Percentiles rank a stretch among this genome's conserved stretches.
phyloP scores from a whole-genome alignment of 2,329 filamentous ascomycete genomes.

The Biscogniauxia marginata region DNA sequence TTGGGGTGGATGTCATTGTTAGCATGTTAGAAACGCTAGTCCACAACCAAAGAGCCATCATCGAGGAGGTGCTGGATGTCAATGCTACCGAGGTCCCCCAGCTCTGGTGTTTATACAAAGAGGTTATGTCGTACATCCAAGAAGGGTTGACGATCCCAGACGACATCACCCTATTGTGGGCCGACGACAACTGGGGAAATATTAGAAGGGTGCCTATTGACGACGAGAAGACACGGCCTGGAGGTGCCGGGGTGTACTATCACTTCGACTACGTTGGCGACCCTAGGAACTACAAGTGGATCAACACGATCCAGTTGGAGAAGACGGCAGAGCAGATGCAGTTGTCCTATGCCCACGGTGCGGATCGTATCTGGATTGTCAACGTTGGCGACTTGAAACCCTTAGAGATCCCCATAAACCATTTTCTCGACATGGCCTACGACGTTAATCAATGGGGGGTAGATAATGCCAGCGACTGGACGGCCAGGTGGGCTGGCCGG shows the following conservation, averaged over 20 bases:
- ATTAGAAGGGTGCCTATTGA: constrained; percentile 55
- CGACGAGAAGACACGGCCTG: constrained; percentile 51
- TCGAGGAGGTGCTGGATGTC: constrained; percentile 54
- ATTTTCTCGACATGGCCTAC: constrained; percentile 68
- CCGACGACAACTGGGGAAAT: constrained; percentile 64
- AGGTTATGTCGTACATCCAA: constrained; percentile 69
- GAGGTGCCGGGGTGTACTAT: constrained; percentile 61
- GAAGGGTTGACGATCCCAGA: constrained; percentile 60
- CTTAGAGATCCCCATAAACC: constrained; percentile 61
- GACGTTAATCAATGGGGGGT: constrained; percentile 57
- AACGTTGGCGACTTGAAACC: constrained; percentile 66
- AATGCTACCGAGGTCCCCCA: constrained; percentile 58
- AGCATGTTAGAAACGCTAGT: constrained; percentile 60
- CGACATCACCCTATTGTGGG: constrained; percentile 61
- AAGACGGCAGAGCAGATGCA: constrained; percentile 67
- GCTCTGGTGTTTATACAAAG: constrained; percentile 73
- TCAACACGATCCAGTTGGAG: constrained; percentile 64
- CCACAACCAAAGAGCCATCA: constrained; percentile 56
- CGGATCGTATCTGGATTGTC: constrained; percentile 61
- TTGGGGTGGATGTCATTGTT: constrained; percentile 57
- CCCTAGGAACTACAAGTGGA: constrained; percentile 60
- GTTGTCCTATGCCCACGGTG: constrained; percentile 56
- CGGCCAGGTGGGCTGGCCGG: constrained; percentile 53
- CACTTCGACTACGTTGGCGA: constrained; percentile 56
- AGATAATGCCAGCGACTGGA: constrained; percentile 55